Evolutionary conservation across 1,284 basidiomycete genomes (phyloP).

Genomic region (Anthracocystis walkeri): DNA sequence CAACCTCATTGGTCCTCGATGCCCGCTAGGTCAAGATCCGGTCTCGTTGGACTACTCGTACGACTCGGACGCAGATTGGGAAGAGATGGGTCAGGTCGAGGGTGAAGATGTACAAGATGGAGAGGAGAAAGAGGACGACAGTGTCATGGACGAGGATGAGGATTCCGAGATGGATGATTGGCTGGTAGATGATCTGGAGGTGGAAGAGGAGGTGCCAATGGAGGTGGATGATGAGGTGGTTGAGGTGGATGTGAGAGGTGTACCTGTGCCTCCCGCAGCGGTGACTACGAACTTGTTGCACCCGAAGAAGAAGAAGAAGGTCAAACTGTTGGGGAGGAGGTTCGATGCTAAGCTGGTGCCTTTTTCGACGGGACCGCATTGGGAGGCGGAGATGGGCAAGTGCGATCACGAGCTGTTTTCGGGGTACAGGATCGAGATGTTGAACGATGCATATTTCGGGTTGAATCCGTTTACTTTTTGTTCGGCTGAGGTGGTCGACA

Average conservation of each 20-base stretch:
- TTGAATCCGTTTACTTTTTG: constrained; percentile 65
- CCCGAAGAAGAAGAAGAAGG: constrained; percentile 66
- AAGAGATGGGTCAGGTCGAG: constrained; percentile 62
- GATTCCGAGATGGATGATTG: constrained; percentile 69
- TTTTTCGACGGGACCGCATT: constrained; percentile 65
- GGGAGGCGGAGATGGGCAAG: constrained; percentile 54
- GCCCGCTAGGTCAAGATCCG: constrained; percentile 65
- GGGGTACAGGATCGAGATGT: constrained; percentile 62
- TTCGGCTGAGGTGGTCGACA: constrained; percentile 12
- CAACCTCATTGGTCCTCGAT: constrained; percentile 60
- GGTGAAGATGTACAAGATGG: constrained; percentile 63
- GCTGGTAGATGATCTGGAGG: constrained; percentile 67
- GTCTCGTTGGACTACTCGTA: constrained; percentile 66
- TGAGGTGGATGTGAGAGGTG: constrained; percentile 48
- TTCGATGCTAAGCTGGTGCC: constrained; percentile 67
- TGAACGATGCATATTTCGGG: constrained; percentile 61
- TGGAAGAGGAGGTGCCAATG: constrained; percentile 54
- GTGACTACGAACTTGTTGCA: constrained; percentile 35
- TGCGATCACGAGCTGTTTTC: constrained; percentile 58
- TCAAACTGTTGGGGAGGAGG: constrained; percentile 62
- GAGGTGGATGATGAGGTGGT: constrained; percentile 46
- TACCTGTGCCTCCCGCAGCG: constrained; percentile 20
- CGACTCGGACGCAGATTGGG: constrained; percentile 68
- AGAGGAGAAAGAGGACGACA: constrained; percentile 57
- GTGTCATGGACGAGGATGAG: constrained; percentile 47